Evolutionary conservation across 2,329 filamentous ascomycete genomes (phyloP), one percentile per base, ranked within the genome.

Genomic region (Diaporthe nobilis): DNA sequence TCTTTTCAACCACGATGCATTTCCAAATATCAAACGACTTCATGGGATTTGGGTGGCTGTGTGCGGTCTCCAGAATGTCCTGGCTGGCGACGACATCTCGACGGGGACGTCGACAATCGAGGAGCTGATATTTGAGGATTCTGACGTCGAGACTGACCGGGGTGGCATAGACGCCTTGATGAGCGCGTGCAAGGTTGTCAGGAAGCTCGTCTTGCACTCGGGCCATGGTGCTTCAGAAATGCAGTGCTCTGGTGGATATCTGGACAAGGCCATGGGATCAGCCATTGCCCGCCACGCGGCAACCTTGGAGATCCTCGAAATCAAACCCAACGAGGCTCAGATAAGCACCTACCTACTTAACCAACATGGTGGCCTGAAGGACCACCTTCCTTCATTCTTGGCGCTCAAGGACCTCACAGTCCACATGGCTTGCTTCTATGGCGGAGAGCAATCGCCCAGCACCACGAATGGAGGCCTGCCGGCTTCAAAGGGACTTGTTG

Each of bases 151-250:
- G 28, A 25, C 25, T 9, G 37, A 28, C n/a, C 34, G n/a, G 37
- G n/a, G n/a, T 3, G 65, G 65, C 1, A 7, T 70, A 4, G n/a
- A 55, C 42, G 47, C 65, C 2, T 8, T 70, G 31, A 55, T 70
- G 65, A 20, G 65, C 17, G 49, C 65, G 4, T 70, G 65, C 8
- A 70, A 55, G 17, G n/a, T 42, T 6, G 65, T 70, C 2, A 39
- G 65, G 15, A 70, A 70, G 47, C 65, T 70, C n/a, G 65, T 70
- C 34, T 31, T 70, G 31, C 65, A 70, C 49, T 70, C 49, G 65
- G 65, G 31, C 0, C 4, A 8, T 1, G 49, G 65, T 0, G 15
- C 34, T 13, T 34, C 65, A 22, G 65, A 55, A 20, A 13, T n/a
- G 2, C 15, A 22, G 6, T 15, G 20, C 6, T 17, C 39, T 10